Evolutionary conservation across 306 rosid species (phyloP).

Genomic region (Adenanthera pavonina): DNA sequence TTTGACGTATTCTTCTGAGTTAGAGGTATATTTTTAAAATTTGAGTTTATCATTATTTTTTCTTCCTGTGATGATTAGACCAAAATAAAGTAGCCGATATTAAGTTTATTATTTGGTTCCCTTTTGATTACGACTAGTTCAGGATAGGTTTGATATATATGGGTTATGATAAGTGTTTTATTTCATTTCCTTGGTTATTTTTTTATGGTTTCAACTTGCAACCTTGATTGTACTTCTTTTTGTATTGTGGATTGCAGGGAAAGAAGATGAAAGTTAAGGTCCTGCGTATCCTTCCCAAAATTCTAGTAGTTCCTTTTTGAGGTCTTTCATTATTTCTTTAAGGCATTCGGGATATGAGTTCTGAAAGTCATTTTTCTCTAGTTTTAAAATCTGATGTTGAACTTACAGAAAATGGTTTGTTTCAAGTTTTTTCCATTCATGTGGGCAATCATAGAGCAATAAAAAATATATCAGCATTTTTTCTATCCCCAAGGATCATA

Average conservation of each 20-base stretch:
- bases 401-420: not conserved
- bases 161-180: not conserved
- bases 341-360: not conserved
- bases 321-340: not conserved
- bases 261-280: conserved; percentile 62
- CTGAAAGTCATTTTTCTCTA: not conserved
- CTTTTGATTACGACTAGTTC: not conserved
- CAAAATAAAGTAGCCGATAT: not conserved
- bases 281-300: conserved; percentile 54
- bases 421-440: not conserved
- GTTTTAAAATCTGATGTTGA: not conserved
- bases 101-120: not conserved
- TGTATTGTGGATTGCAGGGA: not conserved
- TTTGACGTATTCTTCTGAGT: not conserved
- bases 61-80: not conserved
- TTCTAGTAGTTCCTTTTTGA: not conserved
- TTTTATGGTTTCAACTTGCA: not conserved
- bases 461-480: not conserved
- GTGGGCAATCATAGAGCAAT: not conserved
- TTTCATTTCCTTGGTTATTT: not conserved
- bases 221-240: not conserved
- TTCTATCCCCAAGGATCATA: not conserved
- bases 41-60: not conserved
- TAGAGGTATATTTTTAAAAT: not conserved
- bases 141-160: not conserved